Evolutionary conservation across 805 yeast genomes (phyloP).

Genomic region (Barnettozyma botsteinii): DNA sequence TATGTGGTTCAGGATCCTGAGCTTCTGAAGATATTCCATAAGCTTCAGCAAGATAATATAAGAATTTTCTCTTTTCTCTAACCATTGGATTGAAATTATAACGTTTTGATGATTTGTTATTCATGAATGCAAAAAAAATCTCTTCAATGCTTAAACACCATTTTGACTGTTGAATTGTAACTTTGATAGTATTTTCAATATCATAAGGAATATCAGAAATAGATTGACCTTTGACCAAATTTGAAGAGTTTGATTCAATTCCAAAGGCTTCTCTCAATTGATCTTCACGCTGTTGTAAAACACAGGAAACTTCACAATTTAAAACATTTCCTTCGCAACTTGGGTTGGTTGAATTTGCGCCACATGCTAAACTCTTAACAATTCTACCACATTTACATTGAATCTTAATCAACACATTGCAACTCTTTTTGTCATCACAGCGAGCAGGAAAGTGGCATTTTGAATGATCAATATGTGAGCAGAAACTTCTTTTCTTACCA

Average conservation of each 20-base stretch:
- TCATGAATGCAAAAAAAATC: conserved; percentile 44
- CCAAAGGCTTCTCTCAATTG: conserved; percentile 61
- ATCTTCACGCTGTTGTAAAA: conserved; percentile 49
- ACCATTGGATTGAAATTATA: conserved; percentile 73
- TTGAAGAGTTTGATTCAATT: conserved; percentile 5
- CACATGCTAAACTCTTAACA: conserved; percentile 46
- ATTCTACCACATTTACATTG: conserved; percentile 63
- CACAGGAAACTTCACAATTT: conserved; percentile 71
- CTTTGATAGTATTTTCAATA: conserved; percentile 16
- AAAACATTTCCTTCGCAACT: conserved; percentile 34
- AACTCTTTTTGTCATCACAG: conserved; percentile 48
- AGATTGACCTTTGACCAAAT: not conserved
- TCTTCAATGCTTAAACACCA: conserved; percentile 70
- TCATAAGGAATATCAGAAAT: conserved; percentile 16
- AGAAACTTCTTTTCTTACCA: conserved; percentile 41
- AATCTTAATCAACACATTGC: conserved; percentile 45
- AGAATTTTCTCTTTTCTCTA: conserved; percentile 58
- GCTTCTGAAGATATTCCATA: conserved; percentile 61
- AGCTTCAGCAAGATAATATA: conserved; percentile 60
- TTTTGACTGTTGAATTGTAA: conserved; percentile 37
- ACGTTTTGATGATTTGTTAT: conserved; percentile 31
- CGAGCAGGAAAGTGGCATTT: conserved; percentile 57
- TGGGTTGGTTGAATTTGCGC: conserved; percentile 35
- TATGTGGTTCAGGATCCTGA: conserved; percentile 75
- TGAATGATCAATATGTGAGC: conserved; percentile 63